Percentiles rank a stretch among this genome's conserved stretches.
These are phyloP conservation scores for Phytophthora litchii DNA, from an alignment of 352 stramenopile species.

Conservation along the genomic window DNA sequence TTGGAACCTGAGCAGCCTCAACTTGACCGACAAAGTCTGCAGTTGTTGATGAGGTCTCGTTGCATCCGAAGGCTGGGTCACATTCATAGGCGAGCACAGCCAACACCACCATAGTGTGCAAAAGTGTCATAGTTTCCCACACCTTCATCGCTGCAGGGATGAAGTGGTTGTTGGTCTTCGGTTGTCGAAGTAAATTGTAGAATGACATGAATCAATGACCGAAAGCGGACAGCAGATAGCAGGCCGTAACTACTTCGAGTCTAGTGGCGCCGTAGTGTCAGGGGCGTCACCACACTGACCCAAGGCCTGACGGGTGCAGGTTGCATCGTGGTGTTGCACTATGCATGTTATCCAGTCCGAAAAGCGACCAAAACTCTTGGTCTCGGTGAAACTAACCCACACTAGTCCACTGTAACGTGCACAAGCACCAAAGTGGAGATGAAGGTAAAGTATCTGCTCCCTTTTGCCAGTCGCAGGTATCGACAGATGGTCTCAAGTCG, in stretches of 20 bases:
- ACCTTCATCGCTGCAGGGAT: conserved; percentile 11
- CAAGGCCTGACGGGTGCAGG: conserved; percentile 19
- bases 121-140: conserved; percentile 13
- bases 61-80: conserved; percentile 16
- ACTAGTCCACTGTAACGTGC: background rate
- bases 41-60: conserved; percentile 3
- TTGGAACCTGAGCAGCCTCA: background rate
- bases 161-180: conserved; percentile 13
- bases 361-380: conserved; percentile 6
- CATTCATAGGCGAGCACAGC: conserved; percentile 16
- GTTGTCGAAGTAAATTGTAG: conserved; percentile 25
- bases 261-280: background rate
- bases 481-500: conserved; percentile 18
- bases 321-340: conserved; percentile 8
- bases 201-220: conserved; percentile 16
- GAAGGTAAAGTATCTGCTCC: conserved; percentile 11
- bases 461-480: conserved; percentile 23
- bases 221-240: background rate
- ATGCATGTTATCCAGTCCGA: conserved; percentile 13
- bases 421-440: background rate
- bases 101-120: conserved; percentile 7
- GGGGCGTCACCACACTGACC: conserved; percentile 4
- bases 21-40: conserved; percentile 14
- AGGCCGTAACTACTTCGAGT: conserved; percentile 7
- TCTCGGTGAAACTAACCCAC: background rate